These are phyloP conservation scores for Hypholoma fasciculare DNA, from an alignment of 768 basidiomycete species.

Conservation along the genomic window DNA sequence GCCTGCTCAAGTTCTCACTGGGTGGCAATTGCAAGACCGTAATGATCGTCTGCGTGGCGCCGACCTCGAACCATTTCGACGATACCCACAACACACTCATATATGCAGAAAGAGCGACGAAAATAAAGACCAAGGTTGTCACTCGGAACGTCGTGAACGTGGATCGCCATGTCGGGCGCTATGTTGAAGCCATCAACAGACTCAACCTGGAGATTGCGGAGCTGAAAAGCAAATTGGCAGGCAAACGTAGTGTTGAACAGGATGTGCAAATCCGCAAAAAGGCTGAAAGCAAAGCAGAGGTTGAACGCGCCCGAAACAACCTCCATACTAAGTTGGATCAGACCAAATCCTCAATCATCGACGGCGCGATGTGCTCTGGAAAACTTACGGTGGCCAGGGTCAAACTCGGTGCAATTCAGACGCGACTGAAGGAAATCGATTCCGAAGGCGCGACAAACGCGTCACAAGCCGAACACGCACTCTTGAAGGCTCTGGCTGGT, in stretches of 20 bases:
- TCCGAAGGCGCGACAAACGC: constrained; percentile 35
- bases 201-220: constrained; percentile 83
- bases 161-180: constrained; percentile 92
- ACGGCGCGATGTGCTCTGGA: constrained; percentile 75
- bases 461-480: constrained; percentile 70
- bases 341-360: constrained; percentile 66
- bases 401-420: constrained; percentile 63
- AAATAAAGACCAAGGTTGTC: constrained; percentile 97
- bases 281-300: constrained; percentile 69
- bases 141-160: constrained; percentile 95
- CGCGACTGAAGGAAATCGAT: constrained; percentile 61
- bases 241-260: constrained; percentile 61
- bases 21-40: constrained; percentile 99
- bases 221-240: constrained; percentile 83
- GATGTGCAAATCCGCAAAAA: constrained; percentile 68
- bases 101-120: constrained; percentile 97
- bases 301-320: constrained; percentile 73
- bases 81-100: constrained; percentile 98
- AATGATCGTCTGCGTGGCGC: constrained; percentile 98
- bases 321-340: constrained; percentile 72
- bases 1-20: constrained; percentile 94
- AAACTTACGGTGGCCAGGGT: constrained; percentile 69
- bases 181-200: constrained; percentile 91
- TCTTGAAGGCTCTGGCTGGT: constrained; percentile 63
- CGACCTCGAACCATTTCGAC: constrained; percentile 94